Evolutionary conservation across 2,329 filamentous ascomycete species (phyloP).

Genomic region (Ceratocystis eucalypticola): DNA sequence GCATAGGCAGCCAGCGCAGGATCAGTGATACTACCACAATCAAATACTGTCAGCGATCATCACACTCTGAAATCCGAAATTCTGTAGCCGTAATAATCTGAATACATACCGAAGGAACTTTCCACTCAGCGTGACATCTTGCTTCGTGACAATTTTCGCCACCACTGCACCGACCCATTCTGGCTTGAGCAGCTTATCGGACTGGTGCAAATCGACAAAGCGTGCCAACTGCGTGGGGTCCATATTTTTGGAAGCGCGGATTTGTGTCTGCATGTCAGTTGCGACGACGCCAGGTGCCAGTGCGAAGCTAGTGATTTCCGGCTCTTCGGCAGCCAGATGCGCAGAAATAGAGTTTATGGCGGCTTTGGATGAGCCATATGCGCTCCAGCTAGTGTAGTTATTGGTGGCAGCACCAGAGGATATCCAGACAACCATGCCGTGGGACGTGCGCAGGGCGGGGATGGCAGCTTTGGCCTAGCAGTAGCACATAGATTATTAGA

Average conservation of each 20-base stretch:
- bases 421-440: conserved; percentile 62
- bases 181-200: conserved; percentile 60
- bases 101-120: conserved; percentile 52
- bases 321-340: conserved; percentile 65
- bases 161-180: conserved; percentile 81
- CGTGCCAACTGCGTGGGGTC: conserved; percentile 43
- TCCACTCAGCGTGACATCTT: conserved; percentile 55
- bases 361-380: conserved; percentile 73
- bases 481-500: background rate
- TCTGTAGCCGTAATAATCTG: background rate
- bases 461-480: conserved; percentile 56
- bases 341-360: conserved; percentile 65
- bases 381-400: conserved; percentile 59
- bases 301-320: conserved; percentile 56
- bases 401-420: conserved; percentile 63
- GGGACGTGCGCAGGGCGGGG: conserved; percentile 49
- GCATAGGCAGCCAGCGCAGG: conserved; percentile 38
- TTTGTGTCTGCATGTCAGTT: conserved; percentile 77
- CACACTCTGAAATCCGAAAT: too few relatives aligned
- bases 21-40: conserved; percentile 15
- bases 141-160: conserved; percentile 58
- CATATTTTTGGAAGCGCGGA: conserved; percentile 51
- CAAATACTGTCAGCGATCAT: background rate
- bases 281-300: conserved; percentile 72
- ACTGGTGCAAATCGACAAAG: conserved; percentile 57